Conservation (phyloP, 345 rosid species). For the Melastoma malabathricum region DNA sequence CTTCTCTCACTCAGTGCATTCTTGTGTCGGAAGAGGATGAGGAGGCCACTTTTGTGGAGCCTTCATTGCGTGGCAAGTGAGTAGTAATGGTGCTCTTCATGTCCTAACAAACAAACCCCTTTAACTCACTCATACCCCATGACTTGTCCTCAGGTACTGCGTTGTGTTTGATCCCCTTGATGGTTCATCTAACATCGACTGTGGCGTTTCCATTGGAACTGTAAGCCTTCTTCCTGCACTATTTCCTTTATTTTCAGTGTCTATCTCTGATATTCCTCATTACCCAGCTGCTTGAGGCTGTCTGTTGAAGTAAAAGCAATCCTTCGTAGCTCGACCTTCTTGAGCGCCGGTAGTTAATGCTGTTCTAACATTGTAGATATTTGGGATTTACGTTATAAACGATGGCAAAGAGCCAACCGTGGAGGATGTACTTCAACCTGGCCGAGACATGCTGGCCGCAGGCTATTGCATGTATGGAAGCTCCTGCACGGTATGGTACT, state of each 20-base stretch:
- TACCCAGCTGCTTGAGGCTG: too few species aligned
- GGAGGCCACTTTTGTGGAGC: conserved; percentile 76
- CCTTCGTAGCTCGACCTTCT: not conserved
- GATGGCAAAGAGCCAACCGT: conserved; percentile 58
- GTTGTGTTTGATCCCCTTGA: conserved; percentile 97
- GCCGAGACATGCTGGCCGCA: conserved; percentile 84
- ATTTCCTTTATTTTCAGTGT: conserved; percentile 1
- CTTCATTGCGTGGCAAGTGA: conserved; percentile 70
- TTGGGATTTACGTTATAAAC: conserved; percentile 74
- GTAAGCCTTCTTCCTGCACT: conserved; percentile 22
- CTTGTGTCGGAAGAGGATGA: conserved; percentile 98
- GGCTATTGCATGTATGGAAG: conserved; percentile 99
- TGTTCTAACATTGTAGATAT: conserved; percentile 43
- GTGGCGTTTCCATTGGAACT: conserved; percentile 96
- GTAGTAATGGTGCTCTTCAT: conserved; percentile 5
- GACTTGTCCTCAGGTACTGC: conserved; percentile 43
- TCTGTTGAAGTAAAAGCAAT: too few species aligned
- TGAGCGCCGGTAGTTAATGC: not conserved
- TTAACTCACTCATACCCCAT: too few species aligned
- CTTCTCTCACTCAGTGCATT: conserved; percentile 52
- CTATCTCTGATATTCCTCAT: too few species aligned
- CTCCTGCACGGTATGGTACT: conserved; percentile 98
- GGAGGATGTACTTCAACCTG: conserved; percentile 82
- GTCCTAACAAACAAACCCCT: conserved; percentile 1
- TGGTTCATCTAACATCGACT: conserved; percentile 96